These are phyloP conservation scores for Vitis hybrid DNA, from an alignment of 177 flowering plant species.

Conservation along the genomic window DNA sequence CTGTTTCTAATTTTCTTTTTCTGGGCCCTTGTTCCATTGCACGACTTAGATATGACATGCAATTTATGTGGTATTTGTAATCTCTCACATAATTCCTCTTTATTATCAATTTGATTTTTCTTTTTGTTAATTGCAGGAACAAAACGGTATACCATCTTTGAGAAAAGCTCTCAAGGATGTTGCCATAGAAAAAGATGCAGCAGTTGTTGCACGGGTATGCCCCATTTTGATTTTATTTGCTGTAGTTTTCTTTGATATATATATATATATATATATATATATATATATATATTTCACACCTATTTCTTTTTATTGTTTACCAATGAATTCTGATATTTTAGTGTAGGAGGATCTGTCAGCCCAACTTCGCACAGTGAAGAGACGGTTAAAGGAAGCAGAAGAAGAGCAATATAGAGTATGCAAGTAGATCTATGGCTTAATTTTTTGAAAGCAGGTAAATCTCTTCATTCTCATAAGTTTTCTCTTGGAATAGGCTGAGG, in stretches of 20 bases:
- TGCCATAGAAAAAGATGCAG: conserved; percentile 97
- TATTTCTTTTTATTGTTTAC: conserved; percentile 10
- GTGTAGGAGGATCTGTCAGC: conserved; percentile 94
- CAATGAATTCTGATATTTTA: conserved; percentile 20
- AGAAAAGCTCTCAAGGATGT: conserved; percentile 93
- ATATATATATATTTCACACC: not conserved
- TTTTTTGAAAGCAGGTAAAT: conserved; percentile 1
- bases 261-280: conserved; percentile 1
- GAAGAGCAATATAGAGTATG: conserved; percentile 95
- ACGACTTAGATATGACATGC: not conserved
- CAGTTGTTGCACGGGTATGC: conserved; percentile 81
- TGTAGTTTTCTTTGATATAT: not conserved
- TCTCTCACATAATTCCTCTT: not conserved
- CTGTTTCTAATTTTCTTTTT: not conserved
- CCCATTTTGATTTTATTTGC: not conserved
- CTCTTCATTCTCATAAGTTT: conserved; percentile 14
- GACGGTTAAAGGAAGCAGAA: conserved; percentile 89
- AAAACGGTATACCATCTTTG: conserved; percentile 67
- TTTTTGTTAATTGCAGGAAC: conserved; percentile 50
- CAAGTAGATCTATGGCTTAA: conserved; percentile 6
- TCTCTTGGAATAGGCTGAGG: conserved; percentile 72
- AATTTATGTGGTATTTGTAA: not conserved
- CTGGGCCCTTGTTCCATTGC: not conserved
- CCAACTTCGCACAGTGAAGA: conserved; percentile 80
- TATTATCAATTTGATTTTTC: not conserved